Base-by-base conservation (phyloP, 2,329 filamentous ascomycete genomes). In the Samsoniella hepiali region DNA sequence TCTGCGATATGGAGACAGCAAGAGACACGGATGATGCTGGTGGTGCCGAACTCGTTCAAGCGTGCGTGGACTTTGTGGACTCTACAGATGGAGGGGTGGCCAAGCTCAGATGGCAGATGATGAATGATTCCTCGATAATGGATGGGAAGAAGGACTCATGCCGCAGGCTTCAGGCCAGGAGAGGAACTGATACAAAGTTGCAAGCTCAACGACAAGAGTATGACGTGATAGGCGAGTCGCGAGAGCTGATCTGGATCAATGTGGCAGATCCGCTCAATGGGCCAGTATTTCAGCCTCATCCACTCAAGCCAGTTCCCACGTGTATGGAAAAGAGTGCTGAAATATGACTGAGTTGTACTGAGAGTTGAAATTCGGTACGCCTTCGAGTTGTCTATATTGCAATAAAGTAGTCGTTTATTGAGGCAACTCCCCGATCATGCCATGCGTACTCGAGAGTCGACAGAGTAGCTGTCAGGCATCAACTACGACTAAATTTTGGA, bases 291-390 rank as follows among this genome's bases (percentile, higher is more conserved):
- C 76, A 73, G 65, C 80, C 81, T 1, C 78, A 76, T 59, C 77
- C 75, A 4, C 75, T 81, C 11, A 86, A 85, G 65, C 81, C 82
- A 1, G 77, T 85, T 11, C 83, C 83, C 0, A 64, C 67, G 15
- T 81, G 78, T 70, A 83, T 63, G 62, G 60, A 32, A 8, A 54
- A 32, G 40, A 38, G 55, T n/a, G 29, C 57, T 27, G 31, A 17
- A 32, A n/a, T 9, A 31, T 47, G 32, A 6, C n/a, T 11, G 51
- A 57, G 44, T 42, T 31, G 29, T 40, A 29, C 31, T 38, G 13
- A 22, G 38, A 40, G 47, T 3, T 6, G 27, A 9, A 27, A 4
- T 17, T 34, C 47, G 22, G 11, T 29, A 31, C 22, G 45, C 34
- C 42, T 11, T 59, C 15, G 17, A 34, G 17, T 31, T 38, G 44